Percentiles rank a stretch among this genome's conserved stretches.
These are phyloP conservation scores for Laguncularia racemosa DNA, from an alignment of 345 rosid genomes.

Conservation along the genomic window DNA sequence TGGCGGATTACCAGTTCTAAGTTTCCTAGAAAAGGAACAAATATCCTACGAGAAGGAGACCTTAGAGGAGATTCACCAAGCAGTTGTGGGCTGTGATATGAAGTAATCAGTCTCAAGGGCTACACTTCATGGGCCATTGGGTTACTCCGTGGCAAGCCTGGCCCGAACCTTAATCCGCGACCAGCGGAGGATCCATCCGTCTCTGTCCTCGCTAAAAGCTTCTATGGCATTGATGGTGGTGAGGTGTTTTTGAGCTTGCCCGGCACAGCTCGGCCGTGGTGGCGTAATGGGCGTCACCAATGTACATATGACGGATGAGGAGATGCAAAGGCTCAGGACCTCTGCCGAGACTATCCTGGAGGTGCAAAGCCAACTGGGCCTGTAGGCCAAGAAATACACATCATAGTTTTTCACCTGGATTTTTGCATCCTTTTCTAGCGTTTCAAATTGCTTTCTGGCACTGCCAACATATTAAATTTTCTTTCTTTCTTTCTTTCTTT, in stretches of 20 bases:
- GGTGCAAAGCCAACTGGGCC: conserved; percentile 57
- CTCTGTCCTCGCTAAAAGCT: conserved; percentile 78
- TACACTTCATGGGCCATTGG: conserved; percentile 99
- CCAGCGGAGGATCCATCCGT: conserved; percentile 89
- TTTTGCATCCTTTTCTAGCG: too few species aligned
- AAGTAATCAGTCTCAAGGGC: conserved; percentile 79
- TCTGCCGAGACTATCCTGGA: conserved; percentile 70
- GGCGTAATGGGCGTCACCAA: conserved; percentile 78
- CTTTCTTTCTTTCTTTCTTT: too few species aligned
- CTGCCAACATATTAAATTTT: too few species aligned
- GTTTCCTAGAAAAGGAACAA: conserved; percentile 61
- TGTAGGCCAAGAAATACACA: conserved; percentile 14
- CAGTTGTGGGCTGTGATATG: conserved; percentile 57
- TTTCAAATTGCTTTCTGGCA: too few species aligned
- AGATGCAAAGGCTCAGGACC: conserved; percentile 40
- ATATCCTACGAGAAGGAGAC: conserved; percentile 73
- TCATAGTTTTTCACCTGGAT: too few species aligned
- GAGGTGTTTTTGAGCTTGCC: conserved; percentile 89
- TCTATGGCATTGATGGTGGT: conserved; percentile 58
- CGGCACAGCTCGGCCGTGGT: conserved; percentile 63
- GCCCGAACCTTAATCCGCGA: conserved; percentile 69
- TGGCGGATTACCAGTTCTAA: conserved; percentile 83
- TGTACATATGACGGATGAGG: conserved; percentile 69
- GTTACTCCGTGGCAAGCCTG: conserved; percentile 74
- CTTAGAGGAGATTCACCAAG: conserved; percentile 68